Base-by-base conservation (phyloP, 139 green algal genomes). In the Chlorella sorokiniana region DNA sequence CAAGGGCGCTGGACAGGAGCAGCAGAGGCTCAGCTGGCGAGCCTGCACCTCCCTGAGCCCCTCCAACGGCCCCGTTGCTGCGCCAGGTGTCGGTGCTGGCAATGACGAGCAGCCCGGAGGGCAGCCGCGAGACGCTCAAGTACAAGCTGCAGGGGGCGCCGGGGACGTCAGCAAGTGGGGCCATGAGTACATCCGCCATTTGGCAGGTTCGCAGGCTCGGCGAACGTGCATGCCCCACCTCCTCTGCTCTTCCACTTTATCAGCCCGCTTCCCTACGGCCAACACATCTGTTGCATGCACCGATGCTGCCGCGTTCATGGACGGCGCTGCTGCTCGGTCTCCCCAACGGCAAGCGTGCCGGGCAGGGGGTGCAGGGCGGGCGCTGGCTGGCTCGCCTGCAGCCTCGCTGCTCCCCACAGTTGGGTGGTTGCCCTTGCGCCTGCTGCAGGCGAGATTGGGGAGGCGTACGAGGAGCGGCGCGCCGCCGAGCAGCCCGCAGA, bases 131-230 rank as follows among this genome's bases (percentile, higher is more conserved):
- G 63, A 93, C 89, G 45, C 89, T 99, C 52, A 91, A 94, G 23
- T 99, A 93, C 87, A 86, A 92, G 62, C 90, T 98, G 44, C 73
- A 91, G 62, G 86, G 62, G 38, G 54, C 44, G 1, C 6, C 54
- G 31, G 83, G 25, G 85, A 94, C 31, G 81, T 96, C 1, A 88
- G 79, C 10, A 81, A 84, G 3, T 99, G 97, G 97, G 97, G 97
- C 7, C 96, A 99, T 79, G 97, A 99, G 81, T 99, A 99, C 88
- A 85, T 98, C 67, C 88, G 95, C 4, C 96, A 98, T 83, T 83
- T 99, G 45, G 92, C 96, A 33, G 96, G 95, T 7, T 61, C 7
- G 52, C 11, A n/a, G n/a, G n/a, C n/a, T n/a, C n/a, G n/a, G n/a
- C n/a, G n/a, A n/a, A n/a, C n/a, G n/a, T n/a, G n/a, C n/a, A n/a